Percentiles rank a stretch among this genome's conserved stretches.
phyloP scores from a whole-genome alignment of 2,329 filamentous ascomycete genomes.

The Nigrospora sphaerica region DNA sequence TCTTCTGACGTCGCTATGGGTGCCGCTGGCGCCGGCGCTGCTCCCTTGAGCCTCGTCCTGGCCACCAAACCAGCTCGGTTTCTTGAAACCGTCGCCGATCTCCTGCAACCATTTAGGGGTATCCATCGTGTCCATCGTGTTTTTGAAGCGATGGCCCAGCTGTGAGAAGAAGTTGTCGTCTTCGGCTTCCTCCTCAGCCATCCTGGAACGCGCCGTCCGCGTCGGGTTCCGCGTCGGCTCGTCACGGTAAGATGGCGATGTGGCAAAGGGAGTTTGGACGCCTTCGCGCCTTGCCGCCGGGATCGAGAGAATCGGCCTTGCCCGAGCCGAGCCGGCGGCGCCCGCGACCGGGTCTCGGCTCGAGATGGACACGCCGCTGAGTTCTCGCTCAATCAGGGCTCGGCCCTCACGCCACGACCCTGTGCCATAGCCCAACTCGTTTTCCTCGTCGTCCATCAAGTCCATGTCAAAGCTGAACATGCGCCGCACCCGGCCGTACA shows the following conservation, averaged over 20 bases:
- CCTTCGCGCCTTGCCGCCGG: slow-evolving; percentile 30
- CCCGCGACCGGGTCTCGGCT: slow-evolving; percentile 37
- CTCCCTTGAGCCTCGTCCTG: slow-evolving; percentile 34
- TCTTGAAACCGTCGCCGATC: slow-evolving; percentile 60
- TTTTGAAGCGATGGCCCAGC: slow-evolving; percentile 78
- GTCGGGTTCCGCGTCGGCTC: slow-evolving; percentile 10
- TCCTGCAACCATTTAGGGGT: slow-evolving; percentile 78
- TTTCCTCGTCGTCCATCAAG: slow-evolving; percentile 63
- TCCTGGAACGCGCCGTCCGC: slow-evolving; percentile 20
- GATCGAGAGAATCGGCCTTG: slow-evolving; percentile 41
- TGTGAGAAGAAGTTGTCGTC: slow-evolving; percentile 79
- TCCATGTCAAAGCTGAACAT: slow-evolving; percentile 70
- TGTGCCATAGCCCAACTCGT: slow-evolving; percentile 59
- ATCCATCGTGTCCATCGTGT: slow-evolving; percentile 81
- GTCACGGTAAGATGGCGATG: slow-evolving; percentile 28
- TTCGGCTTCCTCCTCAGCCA: slow-evolving; percentile 53
- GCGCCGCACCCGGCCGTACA: slow-evolving; percentile 76
- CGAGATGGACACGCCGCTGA: slow-evolving; percentile 56
- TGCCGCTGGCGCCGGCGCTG: slow-evolving; percentile 17
- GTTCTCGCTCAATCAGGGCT: slow-evolving; percentile 81
- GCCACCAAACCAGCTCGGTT: slow-evolving; percentile 74
- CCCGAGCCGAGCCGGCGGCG: slow-evolving; percentile 22
- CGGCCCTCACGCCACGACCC: slow-evolving; percentile 89
- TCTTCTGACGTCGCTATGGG: slow-evolving; percentile 39
- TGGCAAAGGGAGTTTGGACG: slow-evolving; percentile 34